Base-by-base conservation (phyloP, 176 grass and related monocot species). In the Musa beccarii region DNA sequence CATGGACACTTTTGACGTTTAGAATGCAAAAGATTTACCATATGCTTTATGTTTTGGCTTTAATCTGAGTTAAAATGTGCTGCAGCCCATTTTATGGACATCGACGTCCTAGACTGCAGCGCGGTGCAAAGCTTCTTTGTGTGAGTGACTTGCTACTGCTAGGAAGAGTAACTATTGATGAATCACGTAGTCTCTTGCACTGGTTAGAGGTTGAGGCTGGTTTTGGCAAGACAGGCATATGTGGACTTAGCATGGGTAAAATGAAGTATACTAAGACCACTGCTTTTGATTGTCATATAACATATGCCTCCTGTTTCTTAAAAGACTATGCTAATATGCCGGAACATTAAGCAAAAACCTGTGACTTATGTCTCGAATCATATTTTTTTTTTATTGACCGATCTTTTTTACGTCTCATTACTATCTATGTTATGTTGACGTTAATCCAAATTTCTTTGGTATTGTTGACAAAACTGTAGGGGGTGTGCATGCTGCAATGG, bases 181-280 rank as follows among this genome's bases (percentile, higher is more conserved):
- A 98, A 86, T 84, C 95, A 52, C 90, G 86, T 75, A 91, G 90
- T 75, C 90, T 93, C 34, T 81, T 98, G 82, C 89, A 93, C 73
- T 98, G 95, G 95, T 79, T 98, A 68, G 88, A 98, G 72, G 66
- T 51, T 72, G 88, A 98, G 75, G 88, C 82, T 80, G 94, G 95
- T 72, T 91, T 87, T 80, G 78, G 87, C 76, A 98, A 91, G 86
- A 87, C 92, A 57, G 95, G 95, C 64, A 84, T 98, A 85, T 94
- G 95, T 79, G 95, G 95, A 51, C 90, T 99, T 51, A 99, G 95
- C 83, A 94, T 99, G 95, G 95, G 90, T 94, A 89, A 72, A 79
- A 57, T 29, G 78, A 56, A 56, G 29, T 56, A 52, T 62, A 51
- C 19, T 50, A 20, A 23, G 54, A 57, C 19, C 29, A 70, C 54